These are phyloP conservation scores for Mucor ambiguus DNA, from an alignment of 371 early-diverging fungal species.

Conservation along the genomic window DNA sequence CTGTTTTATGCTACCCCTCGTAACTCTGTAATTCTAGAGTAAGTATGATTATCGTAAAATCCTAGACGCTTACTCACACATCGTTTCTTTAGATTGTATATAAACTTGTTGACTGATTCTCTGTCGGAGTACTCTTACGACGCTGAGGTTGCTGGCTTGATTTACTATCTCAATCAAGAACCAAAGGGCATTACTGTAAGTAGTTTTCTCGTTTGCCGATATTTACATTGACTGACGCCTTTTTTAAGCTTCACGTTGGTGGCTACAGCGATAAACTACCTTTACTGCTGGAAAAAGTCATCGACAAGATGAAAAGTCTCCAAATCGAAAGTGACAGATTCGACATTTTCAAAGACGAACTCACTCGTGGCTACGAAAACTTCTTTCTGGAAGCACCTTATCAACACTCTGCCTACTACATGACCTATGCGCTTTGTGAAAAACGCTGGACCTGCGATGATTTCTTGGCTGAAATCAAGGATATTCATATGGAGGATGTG, in stretches of 20 bases:
- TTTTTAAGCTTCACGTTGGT: conserved; percentile 50
- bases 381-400: conserved; percentile 73
- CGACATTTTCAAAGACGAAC: conserved; percentile 72
- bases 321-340: conserved; percentile 70
- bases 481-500: conserved; percentile 70
- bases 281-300: conserved; percentile 67
- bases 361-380: conserved; percentile 65
- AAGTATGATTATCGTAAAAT: conserved; percentile 3
- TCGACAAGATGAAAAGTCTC: conserved; percentile 67
- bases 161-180: conserved; percentile 65
- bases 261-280: conserved; percentile 89
- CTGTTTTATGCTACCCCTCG: conserved; percentile 58
- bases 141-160: conserved; percentile 70
- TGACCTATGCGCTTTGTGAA: conserved; percentile 69
- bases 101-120: conserved; percentile 72
- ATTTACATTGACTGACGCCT: background rate
- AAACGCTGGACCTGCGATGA: conserved; percentile 81
- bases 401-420: conserved; percentile 74
- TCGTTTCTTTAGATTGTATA: conserved; percentile 54
- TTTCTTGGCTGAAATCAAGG: conserved; percentile 55
- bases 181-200: conserved; percentile 61
- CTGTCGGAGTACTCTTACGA: conserved; percentile 84
- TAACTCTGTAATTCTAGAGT: conserved; percentile 43
- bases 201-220: background rate
- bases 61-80: conserved; percentile 21